Evolutionary conservation across 345 rosid species (phyloP), one percentile per base, ranked within the genome.

Genomic region (Eucalyptus decipiens): DNA sequence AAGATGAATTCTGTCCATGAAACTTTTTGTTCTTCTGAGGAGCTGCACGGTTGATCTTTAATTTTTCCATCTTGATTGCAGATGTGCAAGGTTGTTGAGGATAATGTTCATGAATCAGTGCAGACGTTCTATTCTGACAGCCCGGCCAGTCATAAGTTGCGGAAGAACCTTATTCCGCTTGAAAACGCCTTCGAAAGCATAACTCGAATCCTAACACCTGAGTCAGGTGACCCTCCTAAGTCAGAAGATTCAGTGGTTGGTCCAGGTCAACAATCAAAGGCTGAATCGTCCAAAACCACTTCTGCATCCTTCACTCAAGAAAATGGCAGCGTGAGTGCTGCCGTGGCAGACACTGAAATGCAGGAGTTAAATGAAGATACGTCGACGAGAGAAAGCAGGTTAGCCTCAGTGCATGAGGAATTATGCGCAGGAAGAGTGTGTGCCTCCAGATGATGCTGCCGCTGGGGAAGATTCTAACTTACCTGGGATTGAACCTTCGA

Each of bases 11-110:
- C 42, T 16, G 67, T 26, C 37, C 76, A 62, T 6, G 42, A 67
- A 69, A 85, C 34, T 40, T 65, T 56, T 40, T 43, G 34, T 48
- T 60, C 47, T 65, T 62, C 80, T 51, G 47, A 88, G 48, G 45
- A 88, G 81, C 83, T 51, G 32, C 34, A 60, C 51, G 13, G 43
- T 45, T 40, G 21, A 42, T 54, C 26, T 43, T 49, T 26, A 45
- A 48, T 85, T 52, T 89, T 90, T 34, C n/a, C 40, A 48, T 90
- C 86, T 86, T 88, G 28, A 85, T 65, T 89, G 49, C 91, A 98
- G 99, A 91, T 95, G 90, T 97, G 98, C 92, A 93, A 92, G 86
- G 88, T 92, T 48, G 40, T 97, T 88, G 96, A 94, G 80, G 94
- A 95, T 47, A 93, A 93, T 80, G 93, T 86, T 86, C 91, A 87